phyloP scores from a whole-genome alignment of 164 flowering plant species.

The Houttuynia cordata region DNA sequence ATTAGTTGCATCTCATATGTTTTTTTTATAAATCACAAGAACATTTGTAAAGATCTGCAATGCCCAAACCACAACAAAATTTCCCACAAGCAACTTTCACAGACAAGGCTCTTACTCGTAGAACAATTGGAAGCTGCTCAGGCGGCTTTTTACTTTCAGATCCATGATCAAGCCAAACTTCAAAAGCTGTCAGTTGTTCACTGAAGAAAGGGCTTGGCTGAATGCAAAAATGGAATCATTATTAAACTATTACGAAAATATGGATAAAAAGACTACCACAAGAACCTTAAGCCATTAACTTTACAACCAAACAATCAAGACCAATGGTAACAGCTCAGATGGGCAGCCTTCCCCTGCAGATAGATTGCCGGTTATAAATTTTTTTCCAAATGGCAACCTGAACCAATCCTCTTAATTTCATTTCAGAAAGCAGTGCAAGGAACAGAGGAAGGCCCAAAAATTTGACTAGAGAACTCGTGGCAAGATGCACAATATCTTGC shows the following conservation, averaged over 20 bases:
- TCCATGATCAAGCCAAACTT: slow-evolving; percentile 98
- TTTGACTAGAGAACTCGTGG: neutral
- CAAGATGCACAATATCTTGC: neutral
- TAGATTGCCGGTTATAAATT: neutral
- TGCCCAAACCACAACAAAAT: neutral
- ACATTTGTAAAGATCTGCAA: neutral
- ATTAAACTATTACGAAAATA: too few relatives aligned
- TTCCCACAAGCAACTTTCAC: too few relatives aligned
- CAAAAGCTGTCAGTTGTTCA: slow-evolving; percentile 92
- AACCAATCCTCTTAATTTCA: neutral
- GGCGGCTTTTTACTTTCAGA: slow-evolving; percentile 91
- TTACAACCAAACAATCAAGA: too few relatives aligned
- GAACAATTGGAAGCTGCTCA: slow-evolving; percentile 94
- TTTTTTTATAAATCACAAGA: too few relatives aligned
- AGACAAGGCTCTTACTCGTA: slow-evolving; percentile 44
- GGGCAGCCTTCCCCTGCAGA: neutral
- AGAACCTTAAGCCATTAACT: neutral
- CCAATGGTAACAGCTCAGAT: too few relatives aligned
- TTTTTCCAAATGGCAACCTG: neutral
- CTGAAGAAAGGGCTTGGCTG: slow-evolving; percentile 95
- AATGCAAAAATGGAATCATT: slow-evolving; percentile 2
- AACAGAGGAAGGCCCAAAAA: neutral
- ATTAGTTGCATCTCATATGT: neutral
- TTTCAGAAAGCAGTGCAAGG: neutral
- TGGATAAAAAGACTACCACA: neutral